Evolutionary conservation across 2,329 filamentous ascomycete genomes (phyloP), one percentile per base, ranked within the genome.

Genomic region (Xenoacremonium recifei): DNA sequence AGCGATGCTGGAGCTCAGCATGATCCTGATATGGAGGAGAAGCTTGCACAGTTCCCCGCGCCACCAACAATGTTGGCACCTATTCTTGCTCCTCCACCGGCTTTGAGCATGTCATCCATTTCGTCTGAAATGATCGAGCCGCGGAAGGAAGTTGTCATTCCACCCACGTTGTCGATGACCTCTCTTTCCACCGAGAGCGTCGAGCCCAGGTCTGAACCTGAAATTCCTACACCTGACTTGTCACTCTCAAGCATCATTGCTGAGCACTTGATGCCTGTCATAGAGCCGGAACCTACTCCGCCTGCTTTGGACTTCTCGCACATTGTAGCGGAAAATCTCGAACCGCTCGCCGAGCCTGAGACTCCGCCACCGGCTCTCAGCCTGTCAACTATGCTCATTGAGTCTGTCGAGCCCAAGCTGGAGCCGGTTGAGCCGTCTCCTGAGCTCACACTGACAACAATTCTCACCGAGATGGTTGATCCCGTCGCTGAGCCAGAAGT

Each of bases 1-100:
- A 79, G 75, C 53, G 76, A 80, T 53, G 69, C 70, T 21, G 72
- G 72, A 42, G 71, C 72, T 9, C 76, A 80, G 48, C 67, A 73
- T 47, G 74, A 77, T 31, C 58, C 59, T 12, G 71, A 74, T 18
- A 69, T 80, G 58, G 72, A 71, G 15, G 69, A 73, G 42, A 77
- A 73, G 51, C 63, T 82, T 36, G 70, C 72, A 13, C 70, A 72
- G 49, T 80, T 80, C 64, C 76, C 77, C 3, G 67, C 73, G 11
- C 77, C 78, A 4, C 77, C 77, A 1, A 65, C 66, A 0, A 68
- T 70, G n/a, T 55, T 65, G 4, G 55, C 60, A 1, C 56, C 55
- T 5, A 57, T 67, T 29, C 40, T 62, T 16, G 55, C 62, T 2
- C 51, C 60, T 9, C 54, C 58, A 2, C 65, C 68, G 4, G 54